Evolutionary conservation across 2,329 filamentous ascomycete genomes (phyloP).

Genomic region (Aspergillus pseudotamarii): DNA sequence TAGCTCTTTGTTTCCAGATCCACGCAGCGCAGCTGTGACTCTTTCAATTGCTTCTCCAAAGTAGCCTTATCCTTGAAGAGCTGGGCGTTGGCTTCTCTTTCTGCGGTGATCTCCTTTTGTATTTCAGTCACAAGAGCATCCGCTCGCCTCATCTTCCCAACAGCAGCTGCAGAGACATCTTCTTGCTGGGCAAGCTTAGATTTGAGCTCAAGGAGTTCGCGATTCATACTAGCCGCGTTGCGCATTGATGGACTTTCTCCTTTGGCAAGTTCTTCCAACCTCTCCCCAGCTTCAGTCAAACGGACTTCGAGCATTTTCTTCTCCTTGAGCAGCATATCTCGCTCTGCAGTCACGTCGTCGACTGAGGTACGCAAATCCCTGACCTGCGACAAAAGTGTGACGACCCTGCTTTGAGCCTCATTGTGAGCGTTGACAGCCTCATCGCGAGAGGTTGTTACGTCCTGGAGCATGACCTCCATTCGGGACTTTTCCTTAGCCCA

Average conservation of each 20-base stretch:
- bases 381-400: constrained; percentile 86
- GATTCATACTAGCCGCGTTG: constrained; percentile 85
- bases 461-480: constrained; percentile 84
- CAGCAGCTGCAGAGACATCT: constrained; percentile 85
- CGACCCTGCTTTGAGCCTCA: constrained; percentile 90
- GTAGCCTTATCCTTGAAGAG: constrained; percentile 88
- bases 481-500: constrained; percentile 98
- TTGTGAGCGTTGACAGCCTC: constrained; percentile 93
- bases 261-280: constrained; percentile 82
- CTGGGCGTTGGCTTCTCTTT: constrained; percentile 78
- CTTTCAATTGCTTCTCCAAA: constrained; percentile 86
- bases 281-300: constrained; percentile 82
- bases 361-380: constrained; percentile 79
- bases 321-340: constrained; percentile 81
- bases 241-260: constrained; percentile 86
- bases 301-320: constrained; percentile 87
- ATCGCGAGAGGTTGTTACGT: constrained; percentile 87
- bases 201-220: constrained; percentile 86
- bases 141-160: constrained; percentile 95
- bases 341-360: constrained; percentile 82
- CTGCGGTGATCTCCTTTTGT: constrained; percentile 86
- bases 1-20: constrained; percentile 98
- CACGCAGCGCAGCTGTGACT: constrained; percentile 84
- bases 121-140: constrained; percentile 85
- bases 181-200: constrained; percentile 87